A percentile compares a stretch with the other conserved stretches of the same genome.
These are phyloP conservation scores for Phaeophleospora eucalypticola DNA, from an alignment of 2,329 filamentous ascomycete genomes.

Conservation along the genomic window DNA sequence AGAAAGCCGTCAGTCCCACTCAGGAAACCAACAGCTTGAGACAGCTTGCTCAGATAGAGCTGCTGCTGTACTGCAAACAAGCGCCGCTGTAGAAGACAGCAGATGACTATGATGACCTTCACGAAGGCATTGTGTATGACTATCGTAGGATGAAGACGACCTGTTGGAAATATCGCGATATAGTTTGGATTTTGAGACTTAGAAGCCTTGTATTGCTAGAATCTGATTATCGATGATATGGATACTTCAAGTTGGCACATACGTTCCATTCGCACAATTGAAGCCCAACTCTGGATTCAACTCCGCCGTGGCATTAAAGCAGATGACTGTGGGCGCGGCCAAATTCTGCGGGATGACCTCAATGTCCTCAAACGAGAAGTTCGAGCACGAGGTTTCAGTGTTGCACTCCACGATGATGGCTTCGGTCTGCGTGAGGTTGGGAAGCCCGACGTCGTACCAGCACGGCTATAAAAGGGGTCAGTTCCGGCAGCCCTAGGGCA, in stretches of 20 bases:
- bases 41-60: no score
- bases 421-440: constrained; percentile 39
- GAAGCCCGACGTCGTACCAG: constrained; percentile 42
- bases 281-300: constrained; percentile 24
- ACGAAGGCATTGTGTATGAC: no score
- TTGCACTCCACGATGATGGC: constrained; percentile 43
- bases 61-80: no score
- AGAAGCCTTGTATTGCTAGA: neutral
- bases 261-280: constrained; percentile 23
- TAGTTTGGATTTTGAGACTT: neutral
- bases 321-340: constrained; percentile 18
- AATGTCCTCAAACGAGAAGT: constrained; percentile 23
- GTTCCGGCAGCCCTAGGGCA: neutral
- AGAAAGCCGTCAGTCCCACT: no score
- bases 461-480: constrained; percentile 32
- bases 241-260: constrained; percentile 8
- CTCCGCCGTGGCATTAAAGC: constrained; percentile 21
- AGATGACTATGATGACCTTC: no score
- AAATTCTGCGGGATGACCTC: constrained; percentile 23
- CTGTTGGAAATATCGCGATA: no score
- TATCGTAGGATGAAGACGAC: no score
- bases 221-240: no score
- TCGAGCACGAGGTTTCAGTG: constrained; percentile 36
- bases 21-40: no score
- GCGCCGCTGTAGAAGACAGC: no score